Percentiles rank a stretch among this genome's conserved stretches.
These are phyloP conservation scores for Echria macrotheca DNA, from an alignment of 495 filamentous ascomycete genomes.

Conservation along the genomic window DNA sequence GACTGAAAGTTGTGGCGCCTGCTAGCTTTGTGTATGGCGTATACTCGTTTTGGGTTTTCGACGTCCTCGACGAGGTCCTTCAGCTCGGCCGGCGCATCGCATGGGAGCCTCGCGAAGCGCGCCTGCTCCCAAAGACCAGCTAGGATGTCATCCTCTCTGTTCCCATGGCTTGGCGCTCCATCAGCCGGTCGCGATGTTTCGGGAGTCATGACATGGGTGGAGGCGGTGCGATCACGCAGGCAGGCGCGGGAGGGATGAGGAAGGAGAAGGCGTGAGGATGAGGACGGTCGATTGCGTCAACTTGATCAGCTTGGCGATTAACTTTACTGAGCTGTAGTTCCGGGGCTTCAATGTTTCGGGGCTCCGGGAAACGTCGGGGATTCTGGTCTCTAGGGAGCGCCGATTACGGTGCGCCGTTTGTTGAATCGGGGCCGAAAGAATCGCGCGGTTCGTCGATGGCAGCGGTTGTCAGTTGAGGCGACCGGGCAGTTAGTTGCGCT, in stretches of 20 bases:
- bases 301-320: too few species aligned
- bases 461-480: too few species aligned
- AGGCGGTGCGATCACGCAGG: too few species aligned
- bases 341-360: too few species aligned
- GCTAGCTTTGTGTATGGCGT: constrained; percentile 46
- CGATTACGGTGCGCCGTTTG: too few species aligned
- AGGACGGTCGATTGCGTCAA: not conserved
- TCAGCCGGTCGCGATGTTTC: constrained; percentile 39
- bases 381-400: too few species aligned
- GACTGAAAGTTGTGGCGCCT: constrained; percentile 49
- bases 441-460: too few species aligned
- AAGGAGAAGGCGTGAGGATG: not conserved
- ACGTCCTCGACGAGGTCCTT: constrained; percentile 44
- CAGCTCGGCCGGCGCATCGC: constrained; percentile 48
- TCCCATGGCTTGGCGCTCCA: constrained; percentile 11
- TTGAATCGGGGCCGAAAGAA: too few species aligned
- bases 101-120: constrained; percentile 45
- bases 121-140: constrained; percentile 48
- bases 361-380: too few species aligned
- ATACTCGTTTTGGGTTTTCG: constrained; percentile 48
- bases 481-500: too few species aligned
- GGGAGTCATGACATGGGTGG: constrained; percentile 49
- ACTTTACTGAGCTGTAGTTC: too few species aligned
- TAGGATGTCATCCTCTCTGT: constrained; percentile 33
- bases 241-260: not conserved